Conservation (phyloP, 2,329 filamentous ascomycete genomes). For the Trichoderma sp. region DNA sequence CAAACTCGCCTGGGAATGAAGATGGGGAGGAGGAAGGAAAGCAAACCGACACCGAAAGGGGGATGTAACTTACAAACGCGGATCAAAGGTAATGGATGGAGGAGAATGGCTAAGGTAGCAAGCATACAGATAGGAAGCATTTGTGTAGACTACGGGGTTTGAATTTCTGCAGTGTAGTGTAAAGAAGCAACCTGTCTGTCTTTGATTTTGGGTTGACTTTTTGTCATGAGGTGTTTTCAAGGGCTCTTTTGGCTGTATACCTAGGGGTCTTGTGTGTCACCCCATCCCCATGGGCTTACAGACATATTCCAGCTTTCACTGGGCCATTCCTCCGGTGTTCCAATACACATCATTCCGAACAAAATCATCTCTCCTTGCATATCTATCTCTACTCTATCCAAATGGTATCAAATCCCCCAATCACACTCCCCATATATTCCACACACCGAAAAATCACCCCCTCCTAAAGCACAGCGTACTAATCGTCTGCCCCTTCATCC, state of each 20-base stretch:
- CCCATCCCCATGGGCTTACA: too few relatives aligned
- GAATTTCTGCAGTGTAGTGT: slow-evolving; percentile 7
- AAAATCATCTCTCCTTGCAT: not conserved
- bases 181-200: not conserved
- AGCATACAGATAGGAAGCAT: slow-evolving; percentile 21
- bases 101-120: not conserved
- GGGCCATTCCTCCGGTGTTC: too few relatives aligned
- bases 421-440: not conserved
- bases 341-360: not conserved
- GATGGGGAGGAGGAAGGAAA: not conserved
- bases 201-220: not conserved
- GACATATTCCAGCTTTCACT: too few relatives aligned
- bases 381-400: not conserved
- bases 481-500: slow-evolving; percentile 83
- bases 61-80: not conserved
- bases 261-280: too few relatives aligned
- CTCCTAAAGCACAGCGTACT: slow-evolving; percentile 76
- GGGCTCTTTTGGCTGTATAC: too few relatives aligned
- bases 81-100: not conserved
- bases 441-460: not conserved
- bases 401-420: not conserved
- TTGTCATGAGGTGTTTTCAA: too few relatives aligned
- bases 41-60: too few relatives aligned
- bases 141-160: not conserved
- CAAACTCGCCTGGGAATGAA: not conserved